Evolutionary conservation across 441 rosid genomes (phyloP).

Genomic region (Lepidium campestre): DNA sequence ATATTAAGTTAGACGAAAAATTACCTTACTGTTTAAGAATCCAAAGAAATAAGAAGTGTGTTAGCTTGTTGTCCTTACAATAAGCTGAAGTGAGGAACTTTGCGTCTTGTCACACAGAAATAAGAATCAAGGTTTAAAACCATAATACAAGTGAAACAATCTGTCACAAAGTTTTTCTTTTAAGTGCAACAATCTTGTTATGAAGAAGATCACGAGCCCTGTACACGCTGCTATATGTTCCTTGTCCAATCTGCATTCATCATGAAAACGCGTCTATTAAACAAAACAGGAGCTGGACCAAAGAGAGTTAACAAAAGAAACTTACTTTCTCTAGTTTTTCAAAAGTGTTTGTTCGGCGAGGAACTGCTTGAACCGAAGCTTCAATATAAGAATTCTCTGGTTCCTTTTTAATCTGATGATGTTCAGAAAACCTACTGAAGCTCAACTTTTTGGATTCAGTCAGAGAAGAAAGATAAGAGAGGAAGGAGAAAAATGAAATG

Average conservation of each 20-base stretch:
- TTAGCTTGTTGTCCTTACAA: too few relatives aligned
- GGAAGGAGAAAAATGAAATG: too few relatives aligned
- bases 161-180: too few relatives aligned
- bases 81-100: too few relatives aligned
- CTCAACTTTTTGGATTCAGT: background rate
- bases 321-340: conserved; percentile 81
- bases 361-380: background rate
- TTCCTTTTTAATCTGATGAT: conserved; percentile 14
- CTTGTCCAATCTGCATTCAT: conserved; percentile 86
- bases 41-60: too few relatives aligned
- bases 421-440: background rate
- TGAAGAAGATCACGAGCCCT: conserved; percentile 66
- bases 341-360: conserved; percentile 60
- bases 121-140: too few relatives aligned
- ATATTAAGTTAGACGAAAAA: too few relatives aligned
- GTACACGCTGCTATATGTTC: conserved; percentile 94
- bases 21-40: too few relatives aligned
- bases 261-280: background rate
- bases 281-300: background rate
- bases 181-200: conserved; percentile 74
- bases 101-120: too few relatives aligned
- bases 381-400: background rate
- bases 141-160: too few relatives aligned
- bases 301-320: background rate
- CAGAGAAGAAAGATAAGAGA: background rate